Evolutionary conservation across 345 rosid species (phyloP).

Genomic region (Reutealis trisperma): DNA sequence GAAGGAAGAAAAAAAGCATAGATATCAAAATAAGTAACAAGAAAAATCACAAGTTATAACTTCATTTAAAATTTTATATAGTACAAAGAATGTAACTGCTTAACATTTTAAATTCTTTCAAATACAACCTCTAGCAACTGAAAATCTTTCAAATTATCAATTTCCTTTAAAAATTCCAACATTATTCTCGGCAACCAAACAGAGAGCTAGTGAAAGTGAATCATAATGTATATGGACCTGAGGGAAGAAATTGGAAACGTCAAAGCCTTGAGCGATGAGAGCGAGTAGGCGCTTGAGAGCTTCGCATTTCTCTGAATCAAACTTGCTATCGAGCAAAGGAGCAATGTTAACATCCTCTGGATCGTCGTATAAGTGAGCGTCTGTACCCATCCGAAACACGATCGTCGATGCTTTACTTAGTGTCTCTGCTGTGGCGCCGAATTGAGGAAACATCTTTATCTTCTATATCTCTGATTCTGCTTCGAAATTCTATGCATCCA

Average conservation of each 20-base stretch:
- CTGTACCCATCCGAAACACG: constrained; percentile 86
- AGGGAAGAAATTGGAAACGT: constrained; percentile 96
- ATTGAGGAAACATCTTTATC: constrained; percentile 66
- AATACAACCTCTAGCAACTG: background rate
- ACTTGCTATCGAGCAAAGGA: constrained; percentile 85
- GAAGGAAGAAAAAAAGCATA: background rate
- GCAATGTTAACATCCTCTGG: constrained; percentile 89
- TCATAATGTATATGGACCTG: constrained; percentile 47
- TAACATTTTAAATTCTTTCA: background rate
- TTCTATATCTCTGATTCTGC: background rate
- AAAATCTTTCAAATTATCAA: background rate
- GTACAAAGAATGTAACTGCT: background rate
- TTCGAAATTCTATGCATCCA: background rate
- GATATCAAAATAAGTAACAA: background rate
- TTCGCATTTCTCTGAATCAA: constrained; percentile 91
- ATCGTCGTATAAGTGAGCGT: constrained; percentile 96
- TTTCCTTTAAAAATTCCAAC: background rate
- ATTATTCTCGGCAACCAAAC: constrained; percentile 8
- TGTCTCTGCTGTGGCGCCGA: constrained; percentile 79
- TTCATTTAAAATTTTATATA: background rate
- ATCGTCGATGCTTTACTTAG: constrained; percentile 90
- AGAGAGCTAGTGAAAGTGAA: background rate
- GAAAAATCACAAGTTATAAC: background rate
- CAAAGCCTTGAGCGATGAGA: constrained; percentile 90
- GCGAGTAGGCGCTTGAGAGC: constrained; percentile 97